Percentiles rank a stretch among this genome's conserved stretches.
Evolutionary conservation across 2,329 filamentous ascomycete species (phyloP).

Genomic region (Fusarium nanum): DNA sequence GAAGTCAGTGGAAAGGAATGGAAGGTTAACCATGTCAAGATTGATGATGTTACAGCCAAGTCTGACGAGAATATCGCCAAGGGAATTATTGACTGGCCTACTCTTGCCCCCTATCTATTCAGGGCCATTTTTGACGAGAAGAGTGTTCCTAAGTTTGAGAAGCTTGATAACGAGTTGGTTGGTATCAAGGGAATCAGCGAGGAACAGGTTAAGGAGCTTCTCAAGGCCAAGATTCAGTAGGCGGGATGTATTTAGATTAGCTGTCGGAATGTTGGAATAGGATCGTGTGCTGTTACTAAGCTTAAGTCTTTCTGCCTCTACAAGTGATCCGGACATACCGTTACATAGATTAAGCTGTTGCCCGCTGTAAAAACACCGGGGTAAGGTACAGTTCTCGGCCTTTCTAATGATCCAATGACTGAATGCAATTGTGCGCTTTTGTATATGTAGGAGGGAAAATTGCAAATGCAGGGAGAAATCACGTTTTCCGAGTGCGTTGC

Average conservation of each 20-base stretch:
- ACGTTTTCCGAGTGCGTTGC: too few relatives aligned
- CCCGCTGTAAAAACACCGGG: too few relatives aligned
- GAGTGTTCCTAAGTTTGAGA: conserved; percentile 51
- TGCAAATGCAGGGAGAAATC: too few relatives aligned
- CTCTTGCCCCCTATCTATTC: conserved; percentile 50
- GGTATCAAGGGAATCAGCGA: conserved; percentile 58
- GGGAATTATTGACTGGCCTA: conserved; percentile 46
- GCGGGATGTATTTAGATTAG: rapidly evolving
- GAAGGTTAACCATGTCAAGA: conserved; percentile 54
- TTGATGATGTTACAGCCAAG: conserved; percentile 45
- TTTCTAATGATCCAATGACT: too few relatives aligned
- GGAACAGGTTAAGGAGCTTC: conserved; percentile 52
- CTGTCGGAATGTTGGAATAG: neutral
- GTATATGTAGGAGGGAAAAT: too few relatives aligned
- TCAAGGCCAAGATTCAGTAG: conserved; percentile 40
- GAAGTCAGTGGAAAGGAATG: conserved; percentile 59
- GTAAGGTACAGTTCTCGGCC: too few relatives aligned
- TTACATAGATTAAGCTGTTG: too few relatives aligned
- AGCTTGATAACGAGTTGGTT: conserved; percentile 58
- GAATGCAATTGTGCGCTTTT: too few relatives aligned
- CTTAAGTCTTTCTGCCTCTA: too few relatives aligned
- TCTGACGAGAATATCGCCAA: conserved; percentile 49
- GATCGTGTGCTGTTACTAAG: too few relatives aligned
- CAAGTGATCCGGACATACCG: too few relatives aligned
- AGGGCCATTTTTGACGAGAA: conserved; percentile 48